Evolutionary conservation across 106 monocot species (phyloP).

Genomic region (Hemerocallis citrina): DNA sequence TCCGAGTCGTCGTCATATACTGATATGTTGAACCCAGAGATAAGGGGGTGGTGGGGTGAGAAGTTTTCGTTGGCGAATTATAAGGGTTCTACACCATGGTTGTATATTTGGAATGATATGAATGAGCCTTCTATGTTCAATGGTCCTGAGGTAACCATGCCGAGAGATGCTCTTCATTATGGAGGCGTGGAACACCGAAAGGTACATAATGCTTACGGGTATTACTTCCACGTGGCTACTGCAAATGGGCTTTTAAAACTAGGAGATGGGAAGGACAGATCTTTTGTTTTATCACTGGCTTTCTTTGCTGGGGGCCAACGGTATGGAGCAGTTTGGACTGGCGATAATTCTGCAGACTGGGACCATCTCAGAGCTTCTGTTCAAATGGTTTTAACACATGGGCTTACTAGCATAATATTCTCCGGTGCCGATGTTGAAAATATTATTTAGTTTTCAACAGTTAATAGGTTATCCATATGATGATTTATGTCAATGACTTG

Average conservation of each 20-base stretch:
- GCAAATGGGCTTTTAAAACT: conserved; percentile 80
- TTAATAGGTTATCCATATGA: no score
- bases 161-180: conserved; percentile 89
- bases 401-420: conserved; percentile 84
- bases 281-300: conserved; percentile 92
- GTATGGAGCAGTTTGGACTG: conserved; percentile 95
- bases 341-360: conserved; percentile 96
- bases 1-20: conserved; percentile 88
- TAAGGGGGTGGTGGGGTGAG: conserved; percentile 88
- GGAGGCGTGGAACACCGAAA: conserved; percentile 89
- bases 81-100: conserved; percentile 71
- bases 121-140: conserved; percentile 99
- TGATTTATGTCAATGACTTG: no score
- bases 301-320: conserved; percentile 97
- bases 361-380: conserved; percentile 90
- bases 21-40: conserved; percentile 83
- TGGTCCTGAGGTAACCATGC: conserved; percentile 97
- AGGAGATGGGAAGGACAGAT: conserved; percentile 79
- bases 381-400: conserved; percentile 88
- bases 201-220: conserved; percentile 97
- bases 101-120: conserved; percentile 99
- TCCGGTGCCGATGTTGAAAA: no score
- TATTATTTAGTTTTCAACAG: no score
- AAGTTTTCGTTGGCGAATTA: conserved; percentile 79
- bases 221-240: conserved; percentile 95